phyloP scores from a whole-genome alignment of 73 alveolate genomes.

The Vitrella brassicaformis region DNA sequence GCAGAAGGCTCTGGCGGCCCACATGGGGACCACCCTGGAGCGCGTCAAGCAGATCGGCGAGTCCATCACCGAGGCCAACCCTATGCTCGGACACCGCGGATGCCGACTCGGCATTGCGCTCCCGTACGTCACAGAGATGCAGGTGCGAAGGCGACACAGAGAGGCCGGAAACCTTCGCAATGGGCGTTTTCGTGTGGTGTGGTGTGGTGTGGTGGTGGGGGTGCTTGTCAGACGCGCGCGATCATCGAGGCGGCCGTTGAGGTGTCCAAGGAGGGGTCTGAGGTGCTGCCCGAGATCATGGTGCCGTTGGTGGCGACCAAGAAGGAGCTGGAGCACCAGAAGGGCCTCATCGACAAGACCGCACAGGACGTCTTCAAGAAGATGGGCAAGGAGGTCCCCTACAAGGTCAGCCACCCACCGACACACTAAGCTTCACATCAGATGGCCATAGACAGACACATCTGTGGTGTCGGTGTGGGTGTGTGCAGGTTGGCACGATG shows the following conservation, averaged over 20 bases:
- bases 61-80: slow-evolving; percentile 52
- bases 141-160: no score
- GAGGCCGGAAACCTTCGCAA: no score
- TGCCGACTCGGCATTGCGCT: slow-evolving; percentile 64
- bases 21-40: slow-evolving; percentile 43
- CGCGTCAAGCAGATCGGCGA: slow-evolving; percentile 38
- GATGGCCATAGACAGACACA: no score
- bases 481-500: slow-evolving; percentile 64
- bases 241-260: slow-evolving; percentile 60
- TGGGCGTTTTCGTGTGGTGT: no score
- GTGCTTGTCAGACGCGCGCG: no score
- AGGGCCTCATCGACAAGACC: slow-evolving; percentile 42
- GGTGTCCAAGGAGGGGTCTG: slow-evolving; percentile 41
- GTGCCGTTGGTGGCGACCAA: slow-evolving; percentile 56
- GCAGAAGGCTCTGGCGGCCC: slow-evolving; percentile 44
- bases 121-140: slow-evolving; percentile 72
- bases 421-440: no score
- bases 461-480: no score
- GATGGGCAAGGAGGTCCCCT: slow-evolving; percentile 30
- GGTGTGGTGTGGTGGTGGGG: no score
- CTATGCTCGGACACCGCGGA: slow-evolving; percentile 71
- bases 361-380: slow-evolving; percentile 45
- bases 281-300: slow-evolving; percentile 56
- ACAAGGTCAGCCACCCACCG: no score
- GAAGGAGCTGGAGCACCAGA: slow-evolving; percentile 43